Conservation (phyloP, 169 alveolate species). For the Plasmodium inui region DNA sequence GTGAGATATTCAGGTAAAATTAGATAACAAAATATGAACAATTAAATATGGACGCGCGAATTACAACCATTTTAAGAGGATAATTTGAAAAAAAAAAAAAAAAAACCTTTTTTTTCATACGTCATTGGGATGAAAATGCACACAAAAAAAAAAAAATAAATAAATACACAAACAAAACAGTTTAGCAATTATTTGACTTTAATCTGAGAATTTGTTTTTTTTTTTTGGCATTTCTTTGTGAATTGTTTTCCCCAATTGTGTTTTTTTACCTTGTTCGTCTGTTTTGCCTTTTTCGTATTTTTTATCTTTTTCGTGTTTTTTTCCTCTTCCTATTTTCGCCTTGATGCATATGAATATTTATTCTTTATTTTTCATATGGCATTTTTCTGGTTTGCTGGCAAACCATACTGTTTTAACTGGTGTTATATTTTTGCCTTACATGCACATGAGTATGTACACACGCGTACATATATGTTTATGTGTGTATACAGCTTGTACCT, state of each 20-base stretch:
- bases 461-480: background rate
- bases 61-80: background rate
- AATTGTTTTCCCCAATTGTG: background rate
- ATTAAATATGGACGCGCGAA: background rate
- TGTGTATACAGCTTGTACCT: background rate
- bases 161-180: background rate
- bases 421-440: background rate
- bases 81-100: background rate
- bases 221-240: background rate
- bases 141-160: background rate
- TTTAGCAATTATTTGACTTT: conserved; percentile 4
- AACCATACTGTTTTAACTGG: conserved; percentile 14
- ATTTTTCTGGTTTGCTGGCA: background rate
- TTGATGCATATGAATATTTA: background rate
- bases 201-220: background rate
- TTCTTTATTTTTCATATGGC: background rate
- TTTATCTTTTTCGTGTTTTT: background rate
- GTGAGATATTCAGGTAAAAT: background rate
- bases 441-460: background rate
- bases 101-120: background rate
- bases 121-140: background rate
- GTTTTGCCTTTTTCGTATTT: background rate
- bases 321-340: background rate
- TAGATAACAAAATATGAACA: background rate
- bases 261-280: background rate